phyloP scores from a whole-genome alignment of 2,329 filamentous ascomycete genomes.

The Trichoderma sp. region DNA sequence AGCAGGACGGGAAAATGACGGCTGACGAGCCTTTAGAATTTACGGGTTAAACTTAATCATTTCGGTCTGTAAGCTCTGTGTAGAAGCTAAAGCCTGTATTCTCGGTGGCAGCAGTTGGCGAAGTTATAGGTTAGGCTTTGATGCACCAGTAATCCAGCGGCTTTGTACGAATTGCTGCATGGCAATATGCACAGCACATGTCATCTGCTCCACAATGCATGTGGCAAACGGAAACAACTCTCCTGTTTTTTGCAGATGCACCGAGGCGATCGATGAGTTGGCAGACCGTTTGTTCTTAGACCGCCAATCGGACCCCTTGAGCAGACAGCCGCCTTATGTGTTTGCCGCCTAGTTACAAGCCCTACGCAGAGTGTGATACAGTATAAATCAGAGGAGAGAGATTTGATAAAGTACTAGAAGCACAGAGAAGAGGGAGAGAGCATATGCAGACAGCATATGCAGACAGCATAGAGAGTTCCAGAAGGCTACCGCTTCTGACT shows the following conservation, averaged over 20 bases:
- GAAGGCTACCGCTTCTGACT: background rate
- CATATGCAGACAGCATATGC: background rate
- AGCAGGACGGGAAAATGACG: background rate
- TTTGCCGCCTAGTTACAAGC: background rate
- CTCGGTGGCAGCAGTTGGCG: background rate
- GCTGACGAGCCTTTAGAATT: background rate
- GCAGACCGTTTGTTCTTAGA: background rate
- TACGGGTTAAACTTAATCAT: background rate
- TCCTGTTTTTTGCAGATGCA: background rate
- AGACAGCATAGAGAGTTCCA: background rate
- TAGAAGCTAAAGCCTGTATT: background rate
- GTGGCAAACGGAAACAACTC: background rate
- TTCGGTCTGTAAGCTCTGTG: background rate
- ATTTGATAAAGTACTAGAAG: background rate
- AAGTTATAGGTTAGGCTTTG: background rate
- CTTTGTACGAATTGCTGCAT: too few relatives aligned
- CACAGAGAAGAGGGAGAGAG: background rate
- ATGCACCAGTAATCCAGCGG: background rate
- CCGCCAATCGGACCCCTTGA: conserved; percentile 10
- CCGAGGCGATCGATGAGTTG: conserved; percentile 5
- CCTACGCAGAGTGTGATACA: too few relatives aligned
- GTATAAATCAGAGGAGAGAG: background rate
- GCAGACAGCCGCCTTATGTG: background rate
- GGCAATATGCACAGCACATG: background rate
- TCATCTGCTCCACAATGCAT: background rate